These are phyloP conservation scores for Protomyces inouyei DNA, from an alignment of 1,139 yeast genomes.

Conservation along the genomic window DNA sequence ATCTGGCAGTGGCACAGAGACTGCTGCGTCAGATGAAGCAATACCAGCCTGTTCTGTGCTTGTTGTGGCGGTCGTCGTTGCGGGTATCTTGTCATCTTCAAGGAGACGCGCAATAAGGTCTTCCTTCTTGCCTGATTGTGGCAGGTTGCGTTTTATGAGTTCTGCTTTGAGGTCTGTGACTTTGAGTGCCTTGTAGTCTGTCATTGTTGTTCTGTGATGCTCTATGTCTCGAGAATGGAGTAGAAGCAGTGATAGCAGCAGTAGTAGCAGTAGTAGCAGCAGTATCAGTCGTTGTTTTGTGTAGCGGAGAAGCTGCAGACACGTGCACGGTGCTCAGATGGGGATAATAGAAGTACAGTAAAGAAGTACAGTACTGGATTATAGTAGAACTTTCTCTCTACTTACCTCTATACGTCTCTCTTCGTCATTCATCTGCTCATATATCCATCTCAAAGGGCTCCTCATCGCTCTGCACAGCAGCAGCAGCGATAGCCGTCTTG, in stretches of 20 bases:
- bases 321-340: too few relatives aligned
- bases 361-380: too few relatives aligned
- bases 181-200: conserved; percentile 60
- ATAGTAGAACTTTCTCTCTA: too few relatives aligned
- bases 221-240: background rate
- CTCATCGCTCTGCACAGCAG: conserved; percentile 9
- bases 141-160: conserved; percentile 61
- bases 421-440: background rate
- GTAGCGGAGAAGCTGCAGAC: too few relatives aligned
- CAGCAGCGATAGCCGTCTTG: background rate
- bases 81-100: conserved; percentile 11
- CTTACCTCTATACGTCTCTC: too few relatives aligned
- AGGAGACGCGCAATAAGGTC: conserved; percentile 28
- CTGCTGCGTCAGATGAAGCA: background rate
- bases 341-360: too few relatives aligned
- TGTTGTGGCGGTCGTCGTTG: background rate
- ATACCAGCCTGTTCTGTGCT: background rate
- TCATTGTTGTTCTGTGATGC: conserved; percentile 35
- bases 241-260: too few relatives aligned
- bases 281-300: too few relatives aligned
- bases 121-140: conserved; percentile 69
- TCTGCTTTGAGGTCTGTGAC: conserved; percentile 81
- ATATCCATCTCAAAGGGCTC: conserved; percentile 27
- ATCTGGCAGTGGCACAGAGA: background rate
- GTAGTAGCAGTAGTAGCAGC: too few relatives aligned